A percentile compares a stretch with the other conserved stretches of the same genome.
Conservation (phyloP, 2,329 filamentous ascomycete genomes). For the Purpureocillium takamizusanense region DNA sequence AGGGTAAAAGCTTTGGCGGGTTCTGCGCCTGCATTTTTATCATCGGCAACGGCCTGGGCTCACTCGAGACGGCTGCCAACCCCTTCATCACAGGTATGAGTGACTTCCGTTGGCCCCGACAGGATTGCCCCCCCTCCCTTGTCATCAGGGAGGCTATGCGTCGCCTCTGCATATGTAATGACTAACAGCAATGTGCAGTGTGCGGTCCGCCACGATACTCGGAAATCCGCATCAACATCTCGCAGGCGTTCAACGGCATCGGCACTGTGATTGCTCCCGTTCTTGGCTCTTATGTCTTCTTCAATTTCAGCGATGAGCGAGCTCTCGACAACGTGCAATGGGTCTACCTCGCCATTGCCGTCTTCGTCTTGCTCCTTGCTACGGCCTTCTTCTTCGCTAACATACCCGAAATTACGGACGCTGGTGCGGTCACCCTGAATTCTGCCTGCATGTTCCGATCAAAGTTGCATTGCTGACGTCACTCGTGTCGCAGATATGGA, state of each 20-base stretch:
- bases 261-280: slow-evolving; percentile 66
- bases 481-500: slow-evolving; percentile 46
- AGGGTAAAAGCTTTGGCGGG: slow-evolving; percentile 58
- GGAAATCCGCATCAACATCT: slow-evolving; percentile 66
- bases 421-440: slow-evolving; percentile 21
- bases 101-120: no score
- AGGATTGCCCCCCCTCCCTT: not conserved
- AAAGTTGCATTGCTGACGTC: slow-evolving; percentile 6
- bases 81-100: slow-evolving; percentile 53
- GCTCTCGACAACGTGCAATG: slow-evolving; percentile 63
- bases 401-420: slow-evolving; percentile 61
- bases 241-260: slow-evolving; percentile 69
- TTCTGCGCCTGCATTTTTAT: slow-evolving; percentile 68
- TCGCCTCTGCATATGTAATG: no score
- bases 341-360: slow-evolving; percentile 65
- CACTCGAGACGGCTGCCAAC: slow-evolving; percentile 70
- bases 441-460: no score
- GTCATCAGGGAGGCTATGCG: no score
- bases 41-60: slow-evolving; percentile 63
- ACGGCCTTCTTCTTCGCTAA: slow-evolving; percentile 56
- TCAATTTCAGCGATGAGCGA: slow-evolving; percentile 47
- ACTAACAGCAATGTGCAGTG: slow-evolving; percentile 13
- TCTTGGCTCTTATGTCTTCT: slow-evolving; percentile 65
- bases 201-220: slow-evolving; percentile 59
- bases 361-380: slow-evolving; percentile 60